These are phyloP conservation scores for Cenchrus fungigraminus DNA, from an alignment of 176 grass and related monocot species.

Conservation along the genomic window DNA sequence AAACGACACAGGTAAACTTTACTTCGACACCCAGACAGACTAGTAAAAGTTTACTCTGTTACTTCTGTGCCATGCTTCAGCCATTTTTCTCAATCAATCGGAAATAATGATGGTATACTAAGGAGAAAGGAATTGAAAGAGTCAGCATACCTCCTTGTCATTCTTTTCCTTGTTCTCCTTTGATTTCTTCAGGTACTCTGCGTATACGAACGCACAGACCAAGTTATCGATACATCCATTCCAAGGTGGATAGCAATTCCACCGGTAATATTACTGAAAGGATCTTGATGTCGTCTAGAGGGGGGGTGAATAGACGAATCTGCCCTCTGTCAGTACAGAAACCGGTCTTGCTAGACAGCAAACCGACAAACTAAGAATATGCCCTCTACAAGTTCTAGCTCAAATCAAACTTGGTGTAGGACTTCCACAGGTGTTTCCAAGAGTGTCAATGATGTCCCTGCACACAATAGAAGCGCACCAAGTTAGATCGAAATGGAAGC, in stretches of 20 bases:
- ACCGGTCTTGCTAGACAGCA: too few species aligned
- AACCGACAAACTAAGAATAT: too few species aligned
- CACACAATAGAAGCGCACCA: too few species aligned
- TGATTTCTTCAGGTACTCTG: conserved; percentile 82
- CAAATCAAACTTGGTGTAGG: too few species aligned
- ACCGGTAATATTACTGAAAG: not conserved
- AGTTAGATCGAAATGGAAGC: too few species aligned
- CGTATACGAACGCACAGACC: not conserved
- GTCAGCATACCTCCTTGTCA: conserved; percentile 68
- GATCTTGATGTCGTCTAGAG: too few species aligned
- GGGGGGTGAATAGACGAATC: too few species aligned
- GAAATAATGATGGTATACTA: not conserved
- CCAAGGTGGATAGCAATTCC: not conserved
- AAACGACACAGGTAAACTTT: conserved; percentile 3
- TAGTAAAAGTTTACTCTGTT: not conserved
- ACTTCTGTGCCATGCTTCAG: not conserved
- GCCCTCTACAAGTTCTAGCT: too few species aligned
- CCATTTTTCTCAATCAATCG: not conserved
- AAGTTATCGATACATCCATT: not conserved
- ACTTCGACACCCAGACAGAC: not conserved
- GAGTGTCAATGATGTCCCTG: too few species aligned
- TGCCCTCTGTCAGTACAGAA: too few species aligned
- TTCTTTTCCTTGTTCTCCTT: conserved; percentile 89
- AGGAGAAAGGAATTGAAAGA: not conserved
- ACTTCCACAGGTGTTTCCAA: too few species aligned